These are phyloP conservation scores for Malassezia psittaci DNA, from an alignment of 1,284 basidiomycete species.

Conservation along the genomic window DNA sequence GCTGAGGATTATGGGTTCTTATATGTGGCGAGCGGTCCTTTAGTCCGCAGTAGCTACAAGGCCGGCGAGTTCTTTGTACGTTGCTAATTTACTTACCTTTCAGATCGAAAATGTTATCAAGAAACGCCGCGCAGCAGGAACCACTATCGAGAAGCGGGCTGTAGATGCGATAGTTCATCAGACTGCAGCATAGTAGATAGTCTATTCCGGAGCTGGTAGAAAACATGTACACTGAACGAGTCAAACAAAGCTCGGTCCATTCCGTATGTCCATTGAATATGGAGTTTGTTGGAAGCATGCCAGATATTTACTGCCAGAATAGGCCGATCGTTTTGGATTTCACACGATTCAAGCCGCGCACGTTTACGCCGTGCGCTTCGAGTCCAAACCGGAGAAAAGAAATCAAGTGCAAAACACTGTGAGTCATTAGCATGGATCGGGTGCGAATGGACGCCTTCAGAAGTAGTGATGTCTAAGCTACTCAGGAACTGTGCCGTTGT, in stretches of 20 bases:
- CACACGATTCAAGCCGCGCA: background rate
- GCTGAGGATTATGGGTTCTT: slow-evolving; percentile 91
- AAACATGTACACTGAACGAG: slow-evolving; percentile 6
- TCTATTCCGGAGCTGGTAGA: background rate
- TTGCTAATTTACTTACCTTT: background rate
- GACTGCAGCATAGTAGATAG: background rate
- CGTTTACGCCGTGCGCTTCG: slow-evolving; percentile 15
- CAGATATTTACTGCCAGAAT: background rate
- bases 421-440: background rate
- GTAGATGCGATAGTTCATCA: background rate
- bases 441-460: background rate
- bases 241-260: slow-evolving; percentile 12
- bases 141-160: slow-evolving; percentile 7
- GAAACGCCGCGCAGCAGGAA: slow-evolving; percentile 18
- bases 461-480: too few species aligned
- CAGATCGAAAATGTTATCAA: slow-evolving; percentile 41
- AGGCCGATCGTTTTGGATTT: background rate
- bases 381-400: slow-evolving; percentile 13
- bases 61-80: slow-evolving; percentile 51
- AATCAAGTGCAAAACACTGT: background rate
- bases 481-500: too few species aligned
- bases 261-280: slow-evolving; percentile 15
- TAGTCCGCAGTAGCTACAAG: slow-evolving; percentile 95
- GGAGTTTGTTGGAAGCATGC: background rate
- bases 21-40: slow-evolving; percentile 90